Base-by-base conservation (phyloP, 106 monocot genomes). In the Narthecium ossifragum region DNA sequence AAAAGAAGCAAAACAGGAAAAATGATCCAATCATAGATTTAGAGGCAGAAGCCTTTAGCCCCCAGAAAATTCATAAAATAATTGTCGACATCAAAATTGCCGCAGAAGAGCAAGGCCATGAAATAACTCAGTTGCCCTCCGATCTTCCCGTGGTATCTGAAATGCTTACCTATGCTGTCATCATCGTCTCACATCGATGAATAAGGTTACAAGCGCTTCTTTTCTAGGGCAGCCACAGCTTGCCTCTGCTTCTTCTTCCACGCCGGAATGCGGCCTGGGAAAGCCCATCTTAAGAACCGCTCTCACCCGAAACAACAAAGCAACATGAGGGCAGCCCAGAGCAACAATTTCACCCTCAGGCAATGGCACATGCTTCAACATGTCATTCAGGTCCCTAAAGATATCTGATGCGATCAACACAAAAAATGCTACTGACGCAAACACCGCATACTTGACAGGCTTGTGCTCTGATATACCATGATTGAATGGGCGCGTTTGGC, bases 401-500 rank as follows among this genome's bases (percentile, higher is more conserved):
- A 82, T 26, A 65, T 98, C 98, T 4, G 91, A 91, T 0, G 98
- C 87, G 50, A 98, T 91, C 26, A 84, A 68, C n/a, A 62, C 70
- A 57, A 91, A 98, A 65, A 98, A 91, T 13, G 51, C 87, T 4
- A 87, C 76, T 4, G 96, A 83, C 1, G 75, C 78, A 51, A 76
- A 60, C 66, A 98, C 40, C 0, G 96, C 96, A 70, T 68, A 70
- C 63, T 79, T 62, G 70, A 98, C 91, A 12, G 91, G 98, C 57
- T 67, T 91, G 75, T 91, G 91, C 62, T 98, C 98, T 11, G 84
- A 64, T 57, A 91, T 88, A 26, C 87, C 74, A 58, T 91, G 90
- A 61, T 98, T 98, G 55, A 98, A 98, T 8, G 98, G 91, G 8
- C 84, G 90, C n/a, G n/a, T n/a, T n/a, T n/a, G n/a, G n/a, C n/a